Conservation (phyloP, 192 early-diverging fungal genomes). For the Coemansia sp. region DNA sequence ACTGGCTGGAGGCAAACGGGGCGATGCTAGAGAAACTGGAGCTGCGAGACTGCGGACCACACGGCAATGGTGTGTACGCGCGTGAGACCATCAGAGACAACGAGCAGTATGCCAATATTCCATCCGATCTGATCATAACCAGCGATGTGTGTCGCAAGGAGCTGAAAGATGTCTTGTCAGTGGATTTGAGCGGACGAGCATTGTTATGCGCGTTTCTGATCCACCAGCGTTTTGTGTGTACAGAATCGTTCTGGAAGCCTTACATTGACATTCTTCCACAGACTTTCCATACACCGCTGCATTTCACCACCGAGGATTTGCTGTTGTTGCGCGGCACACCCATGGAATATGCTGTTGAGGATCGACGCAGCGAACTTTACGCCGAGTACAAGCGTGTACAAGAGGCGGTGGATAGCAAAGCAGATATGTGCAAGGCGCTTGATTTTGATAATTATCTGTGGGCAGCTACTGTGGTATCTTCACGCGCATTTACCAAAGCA, state of each 20-base stretch:
- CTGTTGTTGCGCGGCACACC: slow-evolving; percentile 57
- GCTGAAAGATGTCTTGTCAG: slow-evolving; percentile 12
- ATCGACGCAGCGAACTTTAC: slow-evolving; percentile 30
- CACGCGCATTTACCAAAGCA: slow-evolving; percentile 60
- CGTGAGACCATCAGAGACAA: slow-evolving; percentile 32
- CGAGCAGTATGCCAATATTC: slow-evolving; percentile 57
- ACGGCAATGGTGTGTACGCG: slow-evolving; percentile 56
- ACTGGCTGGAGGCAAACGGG: slow-evolving; percentile 52
- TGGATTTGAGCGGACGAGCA: slow-evolving; percentile 30
- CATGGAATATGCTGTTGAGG: slow-evolving; percentile 48
- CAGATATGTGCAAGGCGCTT: slow-evolving; percentile 14
- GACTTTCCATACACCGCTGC: slow-evolving; percentile 58
- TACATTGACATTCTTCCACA: slow-evolving; percentile 62
- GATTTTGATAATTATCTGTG: slow-evolving; percentile 61
- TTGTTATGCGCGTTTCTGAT: slow-evolving; percentile 58
- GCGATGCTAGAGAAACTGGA: slow-evolving; percentile 36
- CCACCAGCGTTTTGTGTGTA: slow-evolving; percentile 41
- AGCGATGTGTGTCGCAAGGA: slow-evolving; percentile 48
- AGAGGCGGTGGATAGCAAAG: slow-evolving; percentile 15
- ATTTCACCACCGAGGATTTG: slow-evolving; percentile 56
- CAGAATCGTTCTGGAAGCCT: slow-evolving; percentile 59
- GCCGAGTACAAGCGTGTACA: slow-evolving; percentile 40
- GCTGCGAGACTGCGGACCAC: slow-evolving; percentile 18
- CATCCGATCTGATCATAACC: slow-evolving; percentile 55
- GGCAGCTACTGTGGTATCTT: slow-evolving; percentile 58